A percentile compares a stretch with the other conserved stretches of the same genome.
Evolutionary conservation across 352 stramenopile species (phyloP).

Genomic region (Globisporangium cystogenes): DNA sequence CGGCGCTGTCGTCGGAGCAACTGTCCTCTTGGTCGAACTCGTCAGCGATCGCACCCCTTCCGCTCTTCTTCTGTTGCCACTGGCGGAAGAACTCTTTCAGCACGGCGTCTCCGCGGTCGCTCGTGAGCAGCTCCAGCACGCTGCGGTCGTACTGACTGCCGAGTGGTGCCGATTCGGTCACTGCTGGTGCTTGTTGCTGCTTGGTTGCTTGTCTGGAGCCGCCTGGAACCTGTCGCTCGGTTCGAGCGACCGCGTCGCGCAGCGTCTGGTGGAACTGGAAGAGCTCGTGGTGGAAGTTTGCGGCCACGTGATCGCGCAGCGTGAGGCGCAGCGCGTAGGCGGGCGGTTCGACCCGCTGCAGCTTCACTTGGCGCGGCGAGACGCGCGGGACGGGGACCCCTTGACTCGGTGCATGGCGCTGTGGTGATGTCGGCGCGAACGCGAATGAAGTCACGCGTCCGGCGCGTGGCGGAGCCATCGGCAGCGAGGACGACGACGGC

Average conservation of each 20-base stretch:
- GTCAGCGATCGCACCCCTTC: background rate
- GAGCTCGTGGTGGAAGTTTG: slow-evolving; percentile 51
- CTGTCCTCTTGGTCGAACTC: background rate
- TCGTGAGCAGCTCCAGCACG: slow-evolving; percentile 56
- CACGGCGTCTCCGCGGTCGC: slow-evolving; percentile 56
- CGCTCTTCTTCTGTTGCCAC: slow-evolving; percentile 24
- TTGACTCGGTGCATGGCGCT: background rate
- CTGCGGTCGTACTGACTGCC: slow-evolving; percentile 15
- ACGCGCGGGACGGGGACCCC: slow-evolving; percentile 9
- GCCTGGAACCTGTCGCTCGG: background rate
- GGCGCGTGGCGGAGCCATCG: background rate
- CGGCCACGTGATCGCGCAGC: slow-evolving; percentile 29
- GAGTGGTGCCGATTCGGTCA: background rate
- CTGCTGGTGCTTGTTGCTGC: background rate
- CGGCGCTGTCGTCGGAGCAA: slow-evolving; percentile 13
- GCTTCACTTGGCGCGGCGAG: slow-evolving; percentile 25
- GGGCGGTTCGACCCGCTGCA: slow-evolving; percentile 18
- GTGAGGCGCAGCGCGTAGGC: slow-evolving; percentile 7
- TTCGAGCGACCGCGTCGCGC: slow-evolving; percentile 24
- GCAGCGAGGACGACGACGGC: background rate
- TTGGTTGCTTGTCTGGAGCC: slow-evolving; percentile 1
- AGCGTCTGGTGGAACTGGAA: slow-evolving; percentile 70
- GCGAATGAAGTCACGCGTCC: background rate
- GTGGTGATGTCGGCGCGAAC: slow-evolving; percentile 7
- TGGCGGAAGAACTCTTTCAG: slow-evolving; percentile 57